Percentiles rank a stretch among this genome's conserved stretches.
Evolutionary conservation across 805 yeast species (phyloP).

Genomic region (Saturnispora silvae): DNA sequence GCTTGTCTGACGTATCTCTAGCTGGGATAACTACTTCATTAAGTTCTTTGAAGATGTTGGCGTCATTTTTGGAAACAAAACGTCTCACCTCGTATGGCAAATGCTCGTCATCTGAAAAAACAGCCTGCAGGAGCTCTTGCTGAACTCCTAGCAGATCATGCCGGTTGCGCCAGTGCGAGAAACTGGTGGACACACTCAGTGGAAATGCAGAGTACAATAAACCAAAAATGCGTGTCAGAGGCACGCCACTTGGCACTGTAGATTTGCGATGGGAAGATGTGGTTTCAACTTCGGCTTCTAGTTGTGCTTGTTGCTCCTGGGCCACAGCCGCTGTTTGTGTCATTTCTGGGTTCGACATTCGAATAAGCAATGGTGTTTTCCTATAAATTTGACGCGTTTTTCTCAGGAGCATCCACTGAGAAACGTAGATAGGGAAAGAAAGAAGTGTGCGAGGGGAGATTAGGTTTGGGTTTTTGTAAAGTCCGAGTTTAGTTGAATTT

Average conservation of each 20-base stretch:
- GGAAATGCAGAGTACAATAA: slow-evolving; percentile 46
- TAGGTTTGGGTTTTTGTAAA: too few species aligned
- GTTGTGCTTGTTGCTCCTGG: background rate
- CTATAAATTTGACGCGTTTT: background rate
- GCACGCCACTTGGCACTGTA: slow-evolving; percentile 61
- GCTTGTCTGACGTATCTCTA: slow-evolving; percentile 23
- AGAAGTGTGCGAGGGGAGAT: background rate
- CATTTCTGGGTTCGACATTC: background rate
- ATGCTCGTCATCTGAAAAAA: slow-evolving; percentile 47
- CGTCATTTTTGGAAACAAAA: slow-evolving; percentile 35
- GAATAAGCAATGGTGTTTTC: background rate
- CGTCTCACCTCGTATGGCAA: slow-evolving; percentile 34
- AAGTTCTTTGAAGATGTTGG: slow-evolving; percentile 36
- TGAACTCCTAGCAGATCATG: slow-evolving; percentile 25
- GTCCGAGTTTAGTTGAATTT: too few species aligned
- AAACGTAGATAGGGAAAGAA: background rate
- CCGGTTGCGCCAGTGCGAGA: slow-evolving; percentile 36
- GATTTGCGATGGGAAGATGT: slow-evolving; percentile 33
- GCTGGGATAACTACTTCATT: slow-evolving; percentile 60
- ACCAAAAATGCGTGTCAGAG: slow-evolving; percentile 35
- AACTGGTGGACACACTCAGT: slow-evolving; percentile 38
- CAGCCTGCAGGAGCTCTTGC: slow-evolving; percentile 34
- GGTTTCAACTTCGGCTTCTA: background rate
- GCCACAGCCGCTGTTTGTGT: background rate
- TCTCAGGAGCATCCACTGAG: background rate